Evolutionary conservation across 1,139 yeast species (phyloP), one percentile per base, ranked within the genome.

Genomic region (Zygosaccharomyces sapae): DNA sequence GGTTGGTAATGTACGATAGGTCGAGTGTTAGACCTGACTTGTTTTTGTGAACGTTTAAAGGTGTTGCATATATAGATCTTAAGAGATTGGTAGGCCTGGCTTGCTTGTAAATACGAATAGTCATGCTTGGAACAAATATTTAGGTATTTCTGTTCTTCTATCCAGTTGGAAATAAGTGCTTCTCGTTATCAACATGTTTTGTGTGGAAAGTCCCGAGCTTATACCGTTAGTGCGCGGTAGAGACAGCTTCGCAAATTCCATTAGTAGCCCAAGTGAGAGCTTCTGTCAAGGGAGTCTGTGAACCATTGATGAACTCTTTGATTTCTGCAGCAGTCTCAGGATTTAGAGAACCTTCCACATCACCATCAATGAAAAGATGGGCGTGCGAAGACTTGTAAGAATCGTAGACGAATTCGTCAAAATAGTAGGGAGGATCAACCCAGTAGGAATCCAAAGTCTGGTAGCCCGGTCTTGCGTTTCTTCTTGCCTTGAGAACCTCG

Each of bases 351-450:
- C 70, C 68, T 41, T 77, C 80, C 3, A 76, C 76, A 42, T 83
- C 75, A 0, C 70, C 72, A 40, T 74, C 58, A 10, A 56, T 63
- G 62, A 90, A 89, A 27, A 92, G 67, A 43, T 76, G 72, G n/a
- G 68, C 62, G 62, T 89, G 96, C 30, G 80, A 71, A 3, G 70
- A 64, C 22, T 68, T 74, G 62, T 86, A 92, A 13, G 83, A 84
- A 1, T 95, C 95, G 89, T 96, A 92, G 0, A 92, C 98, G 51
- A 86, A 76, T 25, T 80, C 73, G 51, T 83, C 95, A 65, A 90
- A 92, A 63, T 89, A 92, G 34, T 79, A 78, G 0, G 97, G 97
- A 1, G 98, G 98, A 61, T 92, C 97, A 0, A 76, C 79, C 98
- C 98, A 92, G 59, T 81, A 81, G 0, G 86, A 89, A 43, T 80